Evolutionary conservation across 2,329 filamentous ascomycete species (phyloP), one percentile per base, ranked within the genome.

Genomic region (Monosporascus sp.): DNA sequence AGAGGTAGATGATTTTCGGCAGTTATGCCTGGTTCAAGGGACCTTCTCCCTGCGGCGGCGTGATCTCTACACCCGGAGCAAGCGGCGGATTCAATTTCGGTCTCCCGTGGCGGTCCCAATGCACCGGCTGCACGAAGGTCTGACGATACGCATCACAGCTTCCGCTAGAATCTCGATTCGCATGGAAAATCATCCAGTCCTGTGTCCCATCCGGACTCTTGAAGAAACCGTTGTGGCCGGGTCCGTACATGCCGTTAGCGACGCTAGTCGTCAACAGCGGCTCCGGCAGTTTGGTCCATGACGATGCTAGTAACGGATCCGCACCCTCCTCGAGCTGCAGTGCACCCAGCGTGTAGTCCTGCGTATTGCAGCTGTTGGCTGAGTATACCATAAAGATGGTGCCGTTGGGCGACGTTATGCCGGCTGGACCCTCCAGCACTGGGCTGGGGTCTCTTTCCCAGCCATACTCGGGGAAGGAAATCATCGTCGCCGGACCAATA

Each of bases 141-240:
- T 59, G 53, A 20, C 57, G 48, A 8, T 37, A 49, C 17, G 22
- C 48, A 14, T 52, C 48, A 37, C 57, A 59, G 17, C 49, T 34
- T 5, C 52, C 57, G 6, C 31, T 47, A 14, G 27, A 37, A 36
- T 56, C 47, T 17, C 46, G 36, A 44, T 57, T 58, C 5, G 57
- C 57, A 38, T 61, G 59, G 48, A 56, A 61, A n/a, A 58, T 55
- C 43, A 52, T 52, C 59, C 59, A 61, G 44, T 57, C 55, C 52
- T 61, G 22, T 7, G 38, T 56, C n/a, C 55, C 59, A 26, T 61
- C 59, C 9, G 59, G 59, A 44, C 55, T 59, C 51, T 61, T 58
- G 55, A 61, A 61, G 54, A 61, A 61, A 36, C 49, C 55, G 49
- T 61, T 59, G 50, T 61, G 59, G 17, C 46, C 59, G 7, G 59